Evolutionary conservation across 441 rosid genomes (phyloP).

Genomic region (Gossypium schwendimanii): DNA sequence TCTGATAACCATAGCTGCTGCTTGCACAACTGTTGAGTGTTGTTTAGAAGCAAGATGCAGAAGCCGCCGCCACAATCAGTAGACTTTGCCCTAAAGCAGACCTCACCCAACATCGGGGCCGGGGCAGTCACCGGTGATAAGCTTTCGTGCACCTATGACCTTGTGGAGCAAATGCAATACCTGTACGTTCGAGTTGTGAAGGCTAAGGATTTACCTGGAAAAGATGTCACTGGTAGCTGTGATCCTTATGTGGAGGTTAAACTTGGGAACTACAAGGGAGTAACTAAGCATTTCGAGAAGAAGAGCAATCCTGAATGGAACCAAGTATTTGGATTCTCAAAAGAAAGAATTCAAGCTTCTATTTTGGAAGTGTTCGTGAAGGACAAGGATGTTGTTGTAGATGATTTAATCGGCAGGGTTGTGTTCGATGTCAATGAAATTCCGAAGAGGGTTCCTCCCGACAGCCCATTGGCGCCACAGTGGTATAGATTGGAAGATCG

Average conservation of each 20-base stretch:
- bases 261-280: slow-evolving; percentile 84
- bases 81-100: slow-evolving; percentile 83
- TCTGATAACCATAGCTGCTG: neutral
- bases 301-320: slow-evolving; percentile 87
- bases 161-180: slow-evolving; percentile 79
- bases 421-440: slow-evolving; percentile 71
- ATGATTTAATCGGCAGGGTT: slow-evolving; percentile 68
- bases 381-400: slow-evolving; percentile 66
- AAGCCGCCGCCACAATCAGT: slow-evolving; percentile 64
- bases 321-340: slow-evolving; percentile 81
- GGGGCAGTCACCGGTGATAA: slow-evolving; percentile 52
- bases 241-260: slow-evolving; percentile 84
- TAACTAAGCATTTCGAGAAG: slow-evolving; percentile 77
- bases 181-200: slow-evolving; percentile 67
- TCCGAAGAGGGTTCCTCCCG: slow-evolving; percentile 83
- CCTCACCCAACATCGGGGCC: slow-evolving; percentile 82
- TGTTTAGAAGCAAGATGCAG: slow-evolving; percentile 46
- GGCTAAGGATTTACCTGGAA: slow-evolving; percentile 74
- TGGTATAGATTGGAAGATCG: slow-evolving; percentile 83
- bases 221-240: slow-evolving; percentile 62
- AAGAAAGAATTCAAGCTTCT: slow-evolving; percentile 79
- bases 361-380: slow-evolving; percentile 68
- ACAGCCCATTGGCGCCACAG: slow-evolving; percentile 90
- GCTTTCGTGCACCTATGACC: slow-evolving; percentile 72
- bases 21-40: neutral